A percentile compares a stretch with the other conserved stretches of the same genome.
Conservation (phyloP, 2,329 filamentous ascomycete species). For the Trichophyton benhamiae region DNA sequence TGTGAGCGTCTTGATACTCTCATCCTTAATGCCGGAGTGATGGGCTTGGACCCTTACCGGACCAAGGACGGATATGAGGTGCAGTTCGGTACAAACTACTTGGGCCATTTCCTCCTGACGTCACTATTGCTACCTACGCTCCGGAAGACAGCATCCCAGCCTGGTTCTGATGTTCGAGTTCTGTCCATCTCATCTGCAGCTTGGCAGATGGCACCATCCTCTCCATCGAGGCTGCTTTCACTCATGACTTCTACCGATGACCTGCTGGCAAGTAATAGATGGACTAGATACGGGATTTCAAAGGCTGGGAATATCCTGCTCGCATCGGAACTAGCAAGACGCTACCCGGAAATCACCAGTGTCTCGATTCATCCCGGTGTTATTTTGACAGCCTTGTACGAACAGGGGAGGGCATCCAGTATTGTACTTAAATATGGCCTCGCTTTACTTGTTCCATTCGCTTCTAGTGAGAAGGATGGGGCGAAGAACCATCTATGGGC, state of each 20-base stretch:
- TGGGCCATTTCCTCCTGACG: conserved; percentile 36
- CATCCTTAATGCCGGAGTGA: conserved; percentile 38
- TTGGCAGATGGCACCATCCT: conserved; percentile 23
- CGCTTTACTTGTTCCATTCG: conserved; percentile 17
- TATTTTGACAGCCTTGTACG: conserved; percentile 32
- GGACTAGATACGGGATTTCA: conserved; percentile 39
- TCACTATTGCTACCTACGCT: conserved; percentile 34
- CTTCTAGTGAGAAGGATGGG: conserved; percentile 23
- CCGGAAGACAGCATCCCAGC: conserved; percentile 22
- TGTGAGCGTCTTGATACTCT: conserved; percentile 34
- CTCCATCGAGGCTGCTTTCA: conserved; percentile 12
- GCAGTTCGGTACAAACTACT: conserved; percentile 37
- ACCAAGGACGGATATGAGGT: conserved; percentile 34
- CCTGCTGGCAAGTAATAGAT: conserved; percentile 27
- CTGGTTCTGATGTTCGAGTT: conserved; percentile 24
- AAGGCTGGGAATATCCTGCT: conserved; percentile 41
- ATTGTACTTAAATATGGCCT: conserved; percentile 17
- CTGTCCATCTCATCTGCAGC: conserved; percentile 29
- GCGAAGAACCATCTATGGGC: conserved; percentile 34
- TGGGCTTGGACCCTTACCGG: conserved; percentile 28
- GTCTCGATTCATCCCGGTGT: conserved; percentile 41
- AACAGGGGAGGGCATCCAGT: conserved; percentile 19
- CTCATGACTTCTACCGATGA: conserved; percentile 28
- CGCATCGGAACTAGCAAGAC: conserved; percentile 27
- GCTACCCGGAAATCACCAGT: conserved; percentile 32